Evolutionary conservation across 371 early-diverging fungal species (phyloP).

Genomic region (Rhizopus sp.): DNA sequence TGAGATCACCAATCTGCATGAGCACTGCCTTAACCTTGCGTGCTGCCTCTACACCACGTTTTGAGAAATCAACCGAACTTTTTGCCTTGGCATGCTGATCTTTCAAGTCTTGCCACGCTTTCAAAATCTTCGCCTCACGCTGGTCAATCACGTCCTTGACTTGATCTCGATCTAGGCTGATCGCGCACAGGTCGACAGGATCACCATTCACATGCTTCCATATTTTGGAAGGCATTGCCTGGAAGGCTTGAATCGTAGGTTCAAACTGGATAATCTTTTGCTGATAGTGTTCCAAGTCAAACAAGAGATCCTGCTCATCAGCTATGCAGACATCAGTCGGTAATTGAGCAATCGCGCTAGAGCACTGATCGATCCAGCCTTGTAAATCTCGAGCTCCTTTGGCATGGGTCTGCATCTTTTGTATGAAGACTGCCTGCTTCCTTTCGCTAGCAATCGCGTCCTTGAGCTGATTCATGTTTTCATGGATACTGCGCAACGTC

Average conservation of each 20-base stretch:
- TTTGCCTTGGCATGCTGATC: conserved; percentile 29
- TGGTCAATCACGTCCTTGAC: conserved; percentile 28
- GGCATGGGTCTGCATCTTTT: conserved; percentile 42
- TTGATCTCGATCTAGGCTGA: conserved; percentile 25
- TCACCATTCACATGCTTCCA: conserved; percentile 25
- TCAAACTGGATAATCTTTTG: conserved; percentile 37
- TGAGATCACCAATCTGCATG: conserved; percentile 45
- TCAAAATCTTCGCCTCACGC: conserved; percentile 32
- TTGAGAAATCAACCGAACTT: conserved; percentile 28
- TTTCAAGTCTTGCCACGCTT: conserved; percentile 40
- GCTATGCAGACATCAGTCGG: conserved; percentile 41
- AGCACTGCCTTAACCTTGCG: conserved; percentile 50
- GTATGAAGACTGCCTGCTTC: conserved; percentile 42
- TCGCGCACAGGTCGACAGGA: conserved; percentile 24
- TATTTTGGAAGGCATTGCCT: conserved; percentile 38
- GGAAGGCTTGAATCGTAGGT: conserved; percentile 43
- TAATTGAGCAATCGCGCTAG: conserved; percentile 35
- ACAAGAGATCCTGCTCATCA: conserved; percentile 43
- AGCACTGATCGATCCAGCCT: conserved; percentile 46
- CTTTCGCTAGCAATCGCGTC: conserved; percentile 33
- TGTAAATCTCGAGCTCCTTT: conserved; percentile 47
- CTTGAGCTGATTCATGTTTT: conserved; percentile 28
- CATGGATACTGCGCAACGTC: conserved; percentile 26
- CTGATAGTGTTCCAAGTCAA: conserved; percentile 38
- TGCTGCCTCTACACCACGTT: conserved; percentile 41